Evolutionary conservation across 1,139 yeast species (phyloP).

Genomic region (Schwanniomyces etchellsii): DNA sequence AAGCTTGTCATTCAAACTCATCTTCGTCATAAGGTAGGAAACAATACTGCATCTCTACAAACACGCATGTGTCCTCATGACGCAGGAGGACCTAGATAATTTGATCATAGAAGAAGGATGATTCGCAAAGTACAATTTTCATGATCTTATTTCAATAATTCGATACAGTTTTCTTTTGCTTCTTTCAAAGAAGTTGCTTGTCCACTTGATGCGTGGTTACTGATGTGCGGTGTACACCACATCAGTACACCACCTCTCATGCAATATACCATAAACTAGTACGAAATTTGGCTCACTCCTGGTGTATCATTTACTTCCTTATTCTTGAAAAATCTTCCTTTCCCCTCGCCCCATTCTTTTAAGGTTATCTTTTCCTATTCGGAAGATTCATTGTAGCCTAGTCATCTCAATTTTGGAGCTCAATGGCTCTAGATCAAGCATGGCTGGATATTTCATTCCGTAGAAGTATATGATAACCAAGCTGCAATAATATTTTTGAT

Average conservation of each 20-base stretch:
- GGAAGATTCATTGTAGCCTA: constrained; percentile 25
- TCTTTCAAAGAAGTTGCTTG: too few relatives aligned
- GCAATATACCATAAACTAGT: constrained; percentile 29
- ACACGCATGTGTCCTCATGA: too few relatives aligned
- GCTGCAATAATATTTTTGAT: constrained; percentile 26
- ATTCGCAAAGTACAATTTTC: too few relatives aligned
- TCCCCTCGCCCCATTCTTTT: constrained; percentile 33
- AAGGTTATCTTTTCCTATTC: constrained; percentile 32
- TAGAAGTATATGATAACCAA: constrained; percentile 41
- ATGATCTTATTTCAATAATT: too few relatives aligned
- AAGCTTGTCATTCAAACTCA: too few relatives aligned
- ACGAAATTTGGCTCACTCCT: constrained; percentile 35
- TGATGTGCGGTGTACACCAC: constrained; percentile 26
- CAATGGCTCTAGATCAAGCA: constrained; percentile 35
- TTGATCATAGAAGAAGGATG: too few relatives aligned
- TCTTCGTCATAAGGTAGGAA: too few relatives aligned
- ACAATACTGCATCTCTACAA: too few relatives aligned
- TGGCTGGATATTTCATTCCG: constrained; percentile 23
- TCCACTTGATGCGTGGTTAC: constrained; percentile 33
- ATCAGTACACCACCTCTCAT: constrained; percentile 46
- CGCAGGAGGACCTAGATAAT: too few relatives aligned
- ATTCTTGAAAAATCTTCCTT: constrained; percentile 36
- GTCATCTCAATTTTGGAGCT: constrained; percentile 28
- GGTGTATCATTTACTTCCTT: constrained; percentile 18
- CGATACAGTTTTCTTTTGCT: too few relatives aligned